Evolutionary conservation across 805 yeast genomes (phyloP).

Genomic region (Myxozyma monticola): DNA sequence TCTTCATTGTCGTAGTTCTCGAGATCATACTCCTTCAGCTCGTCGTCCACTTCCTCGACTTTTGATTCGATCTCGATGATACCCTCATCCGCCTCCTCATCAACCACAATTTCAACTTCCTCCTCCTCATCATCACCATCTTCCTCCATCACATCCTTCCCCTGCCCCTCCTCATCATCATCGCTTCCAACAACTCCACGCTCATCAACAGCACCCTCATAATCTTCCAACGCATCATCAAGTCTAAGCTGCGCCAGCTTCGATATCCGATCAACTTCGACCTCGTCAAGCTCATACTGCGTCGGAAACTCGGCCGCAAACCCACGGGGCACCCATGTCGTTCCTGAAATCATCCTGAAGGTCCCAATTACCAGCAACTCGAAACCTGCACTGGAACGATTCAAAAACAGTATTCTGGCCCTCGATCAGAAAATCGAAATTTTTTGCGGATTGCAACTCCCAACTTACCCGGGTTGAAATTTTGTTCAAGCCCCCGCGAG

Average conservation of each 20-base stretch:
- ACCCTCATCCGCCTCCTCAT: conserved; percentile 34
- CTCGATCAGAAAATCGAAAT: too few relatives aligned
- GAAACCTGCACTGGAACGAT: neutral
- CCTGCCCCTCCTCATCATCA: conserved; percentile 21
- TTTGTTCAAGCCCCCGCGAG: neutral
- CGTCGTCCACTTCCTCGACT: conserved; percentile 21
- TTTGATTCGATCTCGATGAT: neutral
- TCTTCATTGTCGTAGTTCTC: conserved; percentile 79
- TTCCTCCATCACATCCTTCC: conserved; percentile 18
- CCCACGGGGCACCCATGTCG: conserved; percentile 96
- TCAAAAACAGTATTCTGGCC: neutral
- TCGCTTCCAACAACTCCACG: conserved; percentile 9
- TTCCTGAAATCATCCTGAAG: conserved; percentile 85
- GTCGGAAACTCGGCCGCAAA: conserved; percentile 90
- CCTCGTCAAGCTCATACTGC: conserved; percentile 83
- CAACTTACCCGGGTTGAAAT: conserved; percentile 25
- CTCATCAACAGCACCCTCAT: conserved; percentile 47
- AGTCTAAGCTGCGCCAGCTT: conserved; percentile 81
- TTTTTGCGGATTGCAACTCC: conserved; percentile 8
- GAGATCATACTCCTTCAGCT: conserved; percentile 76
- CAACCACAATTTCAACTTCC: conserved; percentile 34
- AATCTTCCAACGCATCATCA: conserved; percentile 68
- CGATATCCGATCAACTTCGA: conserved; percentile 86
- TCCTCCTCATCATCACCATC: conserved; percentile 21
- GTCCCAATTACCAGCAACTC: too few relatives aligned